These are phyloP conservation scores for Termitomyces sp. DNA, from an alignment of 768 basidiomycete genomes.

Conservation along the genomic window DNA sequence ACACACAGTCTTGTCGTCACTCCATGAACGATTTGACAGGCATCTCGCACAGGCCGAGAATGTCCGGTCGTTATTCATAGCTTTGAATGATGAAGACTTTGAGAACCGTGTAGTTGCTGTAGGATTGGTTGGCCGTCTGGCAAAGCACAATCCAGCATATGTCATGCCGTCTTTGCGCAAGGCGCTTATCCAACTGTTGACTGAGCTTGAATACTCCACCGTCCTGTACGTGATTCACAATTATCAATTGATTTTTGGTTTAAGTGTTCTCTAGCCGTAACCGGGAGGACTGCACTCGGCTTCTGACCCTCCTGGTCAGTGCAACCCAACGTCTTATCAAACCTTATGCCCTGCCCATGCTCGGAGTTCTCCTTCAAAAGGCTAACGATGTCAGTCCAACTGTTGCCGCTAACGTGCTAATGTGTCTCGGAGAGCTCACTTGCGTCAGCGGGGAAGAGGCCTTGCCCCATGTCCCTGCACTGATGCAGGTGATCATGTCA, in stretches of 20 bases:
- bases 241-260: not conserved
- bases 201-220: conserved; percentile 94
- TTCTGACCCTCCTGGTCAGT: conserved; percentile 84
- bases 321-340: conserved; percentile 93
- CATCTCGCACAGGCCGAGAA: conserved; percentile 98
- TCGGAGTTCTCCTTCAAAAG: conserved; percentile 87
- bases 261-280: conserved; percentile 47
- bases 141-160: conserved; percentile 95
- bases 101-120: conserved; percentile 92
- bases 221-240: conserved; percentile 44
- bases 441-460: conserved; percentile 94
- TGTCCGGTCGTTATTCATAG: conserved; percentile 95
- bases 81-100: conserved; percentile 94
- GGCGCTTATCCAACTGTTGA: conserved; percentile 90
- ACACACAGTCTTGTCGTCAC: conserved; percentile 74
- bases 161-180: conserved; percentile 97
- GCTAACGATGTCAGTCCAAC: conserved; percentile 80
- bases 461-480: conserved; percentile 70
- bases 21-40: conserved; percentile 93
- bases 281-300: conserved; percentile 87
- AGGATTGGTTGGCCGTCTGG: conserved; percentile 84
- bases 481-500: conserved; percentile 87
- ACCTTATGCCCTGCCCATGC: conserved; percentile 91
- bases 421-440: conserved; percentile 91
- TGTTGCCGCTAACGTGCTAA: conserved; percentile 88